Base-by-base conservation (phyloP, 2,329 filamentous ascomycete genomes). In the Eutypa lata region DNA sequence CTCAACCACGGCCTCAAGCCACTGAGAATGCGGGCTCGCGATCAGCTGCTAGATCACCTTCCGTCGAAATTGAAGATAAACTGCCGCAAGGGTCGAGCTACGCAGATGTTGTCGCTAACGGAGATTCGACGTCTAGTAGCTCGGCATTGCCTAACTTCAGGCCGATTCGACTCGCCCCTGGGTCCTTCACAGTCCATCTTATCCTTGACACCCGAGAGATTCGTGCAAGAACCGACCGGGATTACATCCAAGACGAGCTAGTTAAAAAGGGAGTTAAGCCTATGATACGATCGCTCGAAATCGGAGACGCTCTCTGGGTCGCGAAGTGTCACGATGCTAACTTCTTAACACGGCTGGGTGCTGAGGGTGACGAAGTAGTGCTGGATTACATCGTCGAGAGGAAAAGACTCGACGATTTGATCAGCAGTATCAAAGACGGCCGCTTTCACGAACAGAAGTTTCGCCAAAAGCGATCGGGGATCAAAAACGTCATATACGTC, bases 381-480 rank as follows among this genome's bases (percentile, higher is more conserved):
- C 75, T 94, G 4, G 89, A 93, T 68, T 90, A 86, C 78, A 89
- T 94, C 44, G 81, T 91, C 1, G 90, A 94, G 71, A 80, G 90
- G 55, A 94, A 94, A 66, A 79, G 90, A 8, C 78, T 92, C 0
- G 89, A 93, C 64, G 90, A 94, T 66, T 73, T 94, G 46, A 79
- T 93, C n/a, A 75, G 80, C 48, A 91, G 88, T 56, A 90, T 94
- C 71, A 91, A 89, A 68, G 90, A 93, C 57, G 88, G 89, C 1
- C 84, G 90, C 2, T 93, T 91, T 61, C 87, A 88, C 60, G 90
- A 94, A 67, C 90, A 94, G 66, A 93, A 94, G 66, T 93, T 91
- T 65, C 86, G 90, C 1, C 77, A 93, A 11, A 80, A 81, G 51
- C 83, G 83, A 49, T 89, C 84, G 0, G 89, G 89, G 0, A 76